Base-by-base conservation (phyloP, 2,329 filamentous ascomycete genomes). In the Verruconis gallopava region DNA sequence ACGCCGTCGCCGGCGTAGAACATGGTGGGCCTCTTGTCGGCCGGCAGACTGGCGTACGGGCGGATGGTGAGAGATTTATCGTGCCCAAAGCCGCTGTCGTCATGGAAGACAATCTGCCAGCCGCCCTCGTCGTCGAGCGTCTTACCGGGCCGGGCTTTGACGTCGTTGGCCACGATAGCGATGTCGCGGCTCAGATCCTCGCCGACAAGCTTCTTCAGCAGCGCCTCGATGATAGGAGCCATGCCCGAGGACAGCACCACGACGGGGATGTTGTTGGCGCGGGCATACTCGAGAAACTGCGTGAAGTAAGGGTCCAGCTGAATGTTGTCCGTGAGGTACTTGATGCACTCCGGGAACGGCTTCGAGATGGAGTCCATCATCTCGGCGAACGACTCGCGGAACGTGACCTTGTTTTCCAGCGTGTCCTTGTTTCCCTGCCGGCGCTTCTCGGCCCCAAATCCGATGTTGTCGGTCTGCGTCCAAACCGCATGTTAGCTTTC, bases 1-100 rank as follows among this genome's bases (percentile, higher is more conserved):
- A 95, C 85, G 38, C 89, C 89, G 53, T 96, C 89, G 45, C 91
- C 91, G 21, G 91, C 89, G 55, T 98, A 98, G 60, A 96, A 85
- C 65, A 96, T 75, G 30, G 77, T 79, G 2, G 91, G 91, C 33
- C 86, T 73, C 54, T 81, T 63, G 21, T 68, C 60, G 12, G 68
- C 68, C 0, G 84, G 77, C 34, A 93, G 69, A 19, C 76, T 69
- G 2, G 81, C 79, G 63, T 96, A 96, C 40, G 85, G 85, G 49
- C 84, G 77, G 54, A 98, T 85, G 58, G 91, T 85, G 42, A 89
- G 69, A 19, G 81, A 88, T 74, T 98, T 98, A 71, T 98, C 89
- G 58, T 98, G 91, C n/a, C 91, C 91, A 54, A 93, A 93, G 45
- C 79, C 72, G 56, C 81, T 84, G 47, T 89, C 85, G 58, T 98